A percentile compares a stretch with the other conserved stretches of the same genome.
Conservation (phyloP, 352 stramenopile species). For the Phytophthora vignae region DNA sequence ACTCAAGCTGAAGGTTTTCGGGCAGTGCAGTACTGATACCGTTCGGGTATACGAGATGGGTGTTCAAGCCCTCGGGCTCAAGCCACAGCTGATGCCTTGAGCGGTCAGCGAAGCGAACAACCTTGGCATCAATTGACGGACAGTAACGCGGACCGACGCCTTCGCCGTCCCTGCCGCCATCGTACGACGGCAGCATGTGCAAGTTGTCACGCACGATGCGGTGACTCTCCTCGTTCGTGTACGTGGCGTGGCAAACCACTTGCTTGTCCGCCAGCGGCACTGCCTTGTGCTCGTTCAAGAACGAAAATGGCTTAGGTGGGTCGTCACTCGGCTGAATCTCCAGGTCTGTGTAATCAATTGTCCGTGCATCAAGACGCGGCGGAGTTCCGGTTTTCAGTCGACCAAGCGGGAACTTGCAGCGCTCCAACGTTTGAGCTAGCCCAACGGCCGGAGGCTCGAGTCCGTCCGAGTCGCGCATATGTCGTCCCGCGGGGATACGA, state of each 20-base stretch:
- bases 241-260: constrained; percentile 95
- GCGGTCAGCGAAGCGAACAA: constrained; percentile 81
- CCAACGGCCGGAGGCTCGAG: constrained; percentile 96
- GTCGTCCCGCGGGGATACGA: constrained; percentile 93
- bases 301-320: constrained; percentile 94
- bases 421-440: constrained; percentile 94
- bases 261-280: constrained; percentile 81
- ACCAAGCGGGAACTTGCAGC: constrained; percentile 92
- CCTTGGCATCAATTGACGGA: constrained; percentile 98
- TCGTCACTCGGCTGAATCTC: constrained; percentile 94
- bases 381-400: constrained; percentile 98
- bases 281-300: constrained; percentile 81
- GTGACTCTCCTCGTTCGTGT: constrained; percentile 97
- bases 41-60: constrained; percentile 98
- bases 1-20: constrained; percentile 94
- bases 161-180: constrained; percentile 73
- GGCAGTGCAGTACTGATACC: constrained; percentile 94
- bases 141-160: constrained; percentile 94
- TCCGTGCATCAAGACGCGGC: constrained; percentile 94
- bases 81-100: constrained; percentile 95
- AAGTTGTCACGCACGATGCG: constrained; percentile 94
- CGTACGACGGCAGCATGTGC: constrained; percentile 94
- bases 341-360: constrained; percentile 95
- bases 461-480: constrained; percentile 87
- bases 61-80: constrained; percentile 98